phyloP scores from a whole-genome alignment of 2,329 filamentous ascomycete species.

The Chaetomium sp. region DNA sequence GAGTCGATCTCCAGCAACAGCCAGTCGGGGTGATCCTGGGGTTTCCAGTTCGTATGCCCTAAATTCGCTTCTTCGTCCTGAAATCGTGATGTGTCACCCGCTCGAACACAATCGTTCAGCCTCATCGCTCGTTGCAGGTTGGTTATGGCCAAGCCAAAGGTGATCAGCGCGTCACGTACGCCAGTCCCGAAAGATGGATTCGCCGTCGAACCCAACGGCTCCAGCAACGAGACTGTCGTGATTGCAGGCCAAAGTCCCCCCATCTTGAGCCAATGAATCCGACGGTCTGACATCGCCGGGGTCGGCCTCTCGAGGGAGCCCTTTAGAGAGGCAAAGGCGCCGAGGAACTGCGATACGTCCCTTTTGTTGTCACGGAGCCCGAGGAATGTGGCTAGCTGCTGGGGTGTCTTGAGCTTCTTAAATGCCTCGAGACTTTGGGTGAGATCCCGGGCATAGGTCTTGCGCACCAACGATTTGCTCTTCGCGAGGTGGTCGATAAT shows the following conservation, averaged over 20 bases:
- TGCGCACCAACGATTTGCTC: slow-evolving; percentile 21
- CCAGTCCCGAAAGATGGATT: slow-evolving; percentile 26
- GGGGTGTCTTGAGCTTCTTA: slow-evolving; percentile 8
- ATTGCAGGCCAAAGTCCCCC: slow-evolving; percentile 41
- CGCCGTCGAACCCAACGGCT: slow-evolving; percentile 37
- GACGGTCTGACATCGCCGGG: background rate
- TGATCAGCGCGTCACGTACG: slow-evolving; percentile 36
- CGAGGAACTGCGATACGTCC: slow-evolving; percentile 2
- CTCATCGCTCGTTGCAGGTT: slow-evolving; percentile 39
- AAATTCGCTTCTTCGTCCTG: slow-evolving; percentile 39
- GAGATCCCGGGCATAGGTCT: slow-evolving; percentile 28
- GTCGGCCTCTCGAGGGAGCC: background rate
- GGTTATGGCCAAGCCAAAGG: slow-evolving; percentile 39
- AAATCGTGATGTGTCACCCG: slow-evolving; percentile 25
- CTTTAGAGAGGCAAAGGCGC: slow-evolving; percentile 5
- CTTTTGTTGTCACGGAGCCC: background rate
- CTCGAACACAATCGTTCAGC: slow-evolving; percentile 30
- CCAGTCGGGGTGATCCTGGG: slow-evolving; percentile 52
- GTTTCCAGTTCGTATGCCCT: slow-evolving; percentile 53
- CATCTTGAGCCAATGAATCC: slow-evolving; percentile 34
- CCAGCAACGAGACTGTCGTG: slow-evolving; percentile 38
- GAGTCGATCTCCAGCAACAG: slow-evolving; percentile 61
- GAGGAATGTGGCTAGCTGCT: slow-evolving; percentile 13
- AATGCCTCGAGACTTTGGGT: slow-evolving; percentile 26
- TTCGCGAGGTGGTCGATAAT: slow-evolving; percentile 28